Evolutionary conservation across 2,329 filamentous ascomycete genomes (phyloP).

Genomic region (Canariomyces notabilis): DNA sequence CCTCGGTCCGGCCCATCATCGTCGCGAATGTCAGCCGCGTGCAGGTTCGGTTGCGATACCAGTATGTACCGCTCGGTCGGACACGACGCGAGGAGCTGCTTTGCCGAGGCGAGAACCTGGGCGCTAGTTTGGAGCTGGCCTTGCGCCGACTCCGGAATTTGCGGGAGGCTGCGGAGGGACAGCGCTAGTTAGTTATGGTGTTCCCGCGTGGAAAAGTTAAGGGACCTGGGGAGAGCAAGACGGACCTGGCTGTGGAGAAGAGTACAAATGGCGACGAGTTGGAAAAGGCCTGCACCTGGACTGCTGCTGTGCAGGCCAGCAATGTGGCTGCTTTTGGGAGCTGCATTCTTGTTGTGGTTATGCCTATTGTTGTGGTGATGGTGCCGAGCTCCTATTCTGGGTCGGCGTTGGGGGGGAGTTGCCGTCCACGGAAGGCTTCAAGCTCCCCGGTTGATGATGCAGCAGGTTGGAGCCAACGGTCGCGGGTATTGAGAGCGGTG

Average conservation of each 20-base stretch:
- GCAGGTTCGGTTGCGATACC: slow-evolving; percentile 70
- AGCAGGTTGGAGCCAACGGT: slow-evolving; percentile 3
- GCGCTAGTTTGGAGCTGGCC: slow-evolving; percentile 47
- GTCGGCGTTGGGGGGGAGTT: slow-evolving; percentile 3
- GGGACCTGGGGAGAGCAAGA: slow-evolving; percentile 9
- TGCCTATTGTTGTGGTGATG: neutral
- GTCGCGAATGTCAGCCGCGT: slow-evolving; percentile 60
- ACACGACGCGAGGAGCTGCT: slow-evolving; percentile 58
- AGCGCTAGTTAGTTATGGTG: neutral
- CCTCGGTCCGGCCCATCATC: slow-evolving; percentile 36
- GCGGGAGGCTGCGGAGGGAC: slow-evolving; percentile 28
- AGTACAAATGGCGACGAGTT: slow-evolving; percentile 87
- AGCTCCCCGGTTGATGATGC: slow-evolving; percentile 21
- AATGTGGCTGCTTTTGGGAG: slow-evolving; percentile 46
- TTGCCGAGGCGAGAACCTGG: slow-evolving; percentile 39
- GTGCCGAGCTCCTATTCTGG: slow-evolving; percentile 9
- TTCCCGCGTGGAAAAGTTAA: neutral
- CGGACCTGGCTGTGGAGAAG: slow-evolving; percentile 79
- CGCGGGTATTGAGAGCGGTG: slow-evolving; percentile 8
- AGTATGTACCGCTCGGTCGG: slow-evolving; percentile 73
- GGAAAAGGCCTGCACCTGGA: slow-evolving; percentile 60
- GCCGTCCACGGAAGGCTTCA: no score
- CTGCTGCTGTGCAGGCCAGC: slow-evolving; percentile 53
- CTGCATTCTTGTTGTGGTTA: slow-evolving; percentile 44
- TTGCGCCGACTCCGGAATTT: slow-evolving; percentile 25